phyloP scores from a whole-genome alignment of 208 protist genomes.

The Crithidia mellificae region DNA sequence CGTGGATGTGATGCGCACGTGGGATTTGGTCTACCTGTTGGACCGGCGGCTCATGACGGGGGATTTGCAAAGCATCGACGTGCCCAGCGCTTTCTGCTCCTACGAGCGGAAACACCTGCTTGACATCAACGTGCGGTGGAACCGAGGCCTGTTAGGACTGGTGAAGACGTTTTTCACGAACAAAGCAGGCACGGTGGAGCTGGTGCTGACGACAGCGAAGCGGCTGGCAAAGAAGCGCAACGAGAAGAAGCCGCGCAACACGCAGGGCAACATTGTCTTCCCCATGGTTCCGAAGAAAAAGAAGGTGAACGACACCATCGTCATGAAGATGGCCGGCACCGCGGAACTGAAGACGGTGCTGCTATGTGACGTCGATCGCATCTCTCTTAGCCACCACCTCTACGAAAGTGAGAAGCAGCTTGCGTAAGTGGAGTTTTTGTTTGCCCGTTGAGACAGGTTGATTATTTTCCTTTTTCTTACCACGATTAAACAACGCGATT shows the following conservation, averaged over 20 bases:
- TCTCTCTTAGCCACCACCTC: constrained; percentile 76
- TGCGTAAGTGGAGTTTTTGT: constrained; percentile 3
- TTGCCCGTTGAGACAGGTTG: too few species aligned
- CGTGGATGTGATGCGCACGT: constrained; percentile 80
- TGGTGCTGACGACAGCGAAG: constrained; percentile 66
- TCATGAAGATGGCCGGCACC: constrained; percentile 67
- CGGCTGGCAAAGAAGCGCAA: constrained; percentile 60
- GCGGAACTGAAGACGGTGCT: constrained; percentile 33
- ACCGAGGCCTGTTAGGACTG: constrained; percentile 45
- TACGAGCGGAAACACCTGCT: constrained; percentile 77
- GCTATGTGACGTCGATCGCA: constrained; percentile 56
- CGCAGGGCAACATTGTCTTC: constrained; percentile 61
- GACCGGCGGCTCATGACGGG: constrained; percentile 65
- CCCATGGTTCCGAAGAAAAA: constrained; percentile 44
- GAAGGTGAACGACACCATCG: constrained; percentile 53
- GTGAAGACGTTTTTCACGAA: constrained; percentile 55
- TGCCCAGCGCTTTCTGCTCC: constrained; percentile 47
- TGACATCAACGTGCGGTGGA: constrained; percentile 73
- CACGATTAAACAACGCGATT: too few species aligned
- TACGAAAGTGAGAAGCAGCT: constrained; percentile 52
- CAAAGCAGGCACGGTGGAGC: constrained; percentile 49
- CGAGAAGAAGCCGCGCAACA: constrained; percentile 57
- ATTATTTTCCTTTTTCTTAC: too few species aligned
- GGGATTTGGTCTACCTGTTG: constrained; percentile 85
- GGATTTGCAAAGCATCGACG: constrained; percentile 59